Conservation (phyloP, 2,329 filamentous ascomycete genomes). For the Fusarium falciforme region DNA sequence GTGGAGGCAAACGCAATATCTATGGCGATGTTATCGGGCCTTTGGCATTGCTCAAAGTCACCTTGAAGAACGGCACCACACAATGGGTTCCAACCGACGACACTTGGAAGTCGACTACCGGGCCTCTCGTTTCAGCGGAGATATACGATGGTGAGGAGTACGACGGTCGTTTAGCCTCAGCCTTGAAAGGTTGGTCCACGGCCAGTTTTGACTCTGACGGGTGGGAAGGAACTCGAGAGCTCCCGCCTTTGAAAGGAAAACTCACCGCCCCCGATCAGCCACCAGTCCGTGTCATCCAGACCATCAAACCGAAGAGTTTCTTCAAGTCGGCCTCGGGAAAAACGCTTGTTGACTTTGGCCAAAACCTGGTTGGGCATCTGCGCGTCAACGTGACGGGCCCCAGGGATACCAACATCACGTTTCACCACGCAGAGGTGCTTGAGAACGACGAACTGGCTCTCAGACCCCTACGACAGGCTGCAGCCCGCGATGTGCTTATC, state of each 20-base stretch:
- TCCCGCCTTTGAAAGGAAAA: neutral
- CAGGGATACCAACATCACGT: slow-evolving; percentile 54
- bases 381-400: slow-evolving; percentile 52
- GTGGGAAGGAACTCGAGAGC: slow-evolving; percentile 47
- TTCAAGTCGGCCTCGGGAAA: slow-evolving; percentile 55
- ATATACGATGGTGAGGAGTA: slow-evolving; percentile 65
- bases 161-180: slow-evolving; percentile 54
- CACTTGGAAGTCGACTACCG: slow-evolving; percentile 49
- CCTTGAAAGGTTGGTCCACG: slow-evolving; percentile 45
- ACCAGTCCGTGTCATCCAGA: slow-evolving; percentile 51
- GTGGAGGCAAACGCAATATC: slow-evolving; percentile 37
- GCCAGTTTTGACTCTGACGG: slow-evolving; percentile 50
- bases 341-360: slow-evolving; percentile 65
- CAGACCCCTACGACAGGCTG: slow-evolving; percentile 55
- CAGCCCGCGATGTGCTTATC: slow-evolving; percentile 51
- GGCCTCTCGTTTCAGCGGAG: slow-evolving; percentile 50
- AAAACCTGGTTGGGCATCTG: slow-evolving; percentile 66
- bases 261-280: slow-evolving; percentile 53
- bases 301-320: slow-evolving; percentile 48
- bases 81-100: slow-evolving; percentile 49
- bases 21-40: slow-evolving; percentile 53
- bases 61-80: slow-evolving; percentile 45
- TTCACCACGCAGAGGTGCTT: slow-evolving; percentile 67
- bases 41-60: slow-evolving; percentile 52
- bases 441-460: slow-evolving; percentile 57